Base-by-base conservation (phyloP, 805 yeast genomes). In the Cephaloascus fragrans region DNA sequence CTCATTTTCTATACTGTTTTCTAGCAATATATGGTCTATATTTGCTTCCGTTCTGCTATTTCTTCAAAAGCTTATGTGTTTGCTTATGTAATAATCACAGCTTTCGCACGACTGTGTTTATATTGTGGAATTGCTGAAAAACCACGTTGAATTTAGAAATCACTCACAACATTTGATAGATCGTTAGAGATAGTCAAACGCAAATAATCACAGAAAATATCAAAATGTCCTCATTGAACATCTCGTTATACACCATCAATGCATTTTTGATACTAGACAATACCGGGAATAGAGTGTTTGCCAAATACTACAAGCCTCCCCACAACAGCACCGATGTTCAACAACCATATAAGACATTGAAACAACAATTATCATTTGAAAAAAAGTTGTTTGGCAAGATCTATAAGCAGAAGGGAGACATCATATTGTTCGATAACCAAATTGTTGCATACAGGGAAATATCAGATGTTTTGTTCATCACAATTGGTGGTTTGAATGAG, bases 401-500 rank as follows among this genome's bases (percentile, higher is more conserved):
- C n/a, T 74, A 74, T 59, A 85, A 87, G 52, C 79, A 80, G 46
- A 78, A 83, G 53, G 75, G 83, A 38, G 97, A 89, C 52, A 77
- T 93, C 40, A 62, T 87, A 44, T 67, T 93, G 35, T 82, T 77
- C 53, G 95, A 88, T 51, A 77, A 77, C 55, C 82, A 80, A 47
- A 67, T 87, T 44, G 79, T 89, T 32, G 81, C 87, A n/a, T 93
- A 88, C 64, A 88, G 85, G 59, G 94, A 88, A 59, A 67, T 75
- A 43, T 71, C 85, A 39, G 97, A 93, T 56, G 72, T 82, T 34
- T 60, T 83, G 19, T 57, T 93, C 40, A 77, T 82, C 48, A 55
- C 89, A 36, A 74, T 87, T 39, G 90, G 90, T 29, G 74, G 75
- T 26, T 56, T 83, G 41, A 80, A 82, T 44, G 97, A 90, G 62